Evolutionary conservation across 306 rosid species (phyloP), one percentile per base, ranked within the genome.

Genomic region (Casuarina equisetifolia): DNA sequence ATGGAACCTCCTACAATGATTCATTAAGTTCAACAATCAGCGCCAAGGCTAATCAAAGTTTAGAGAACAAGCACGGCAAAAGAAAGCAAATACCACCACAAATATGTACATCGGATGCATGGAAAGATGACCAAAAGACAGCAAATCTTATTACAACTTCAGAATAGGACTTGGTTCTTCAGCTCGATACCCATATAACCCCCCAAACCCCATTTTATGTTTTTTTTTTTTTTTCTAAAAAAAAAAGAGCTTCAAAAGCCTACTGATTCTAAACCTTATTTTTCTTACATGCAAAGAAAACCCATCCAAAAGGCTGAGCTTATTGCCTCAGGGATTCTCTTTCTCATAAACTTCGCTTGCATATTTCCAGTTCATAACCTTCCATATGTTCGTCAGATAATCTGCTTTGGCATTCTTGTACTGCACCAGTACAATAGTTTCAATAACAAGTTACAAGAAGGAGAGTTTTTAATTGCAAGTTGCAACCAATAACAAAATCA

Each of bases 361-460:
- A 64, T 88, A 81, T 81, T 84, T 83, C 91, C 88, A 88, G 10
- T 88, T 81, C 72, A 88, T 84, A 45, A 88, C 89, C 73, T 88
- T 88, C 91, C 89, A 88, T 55, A 88, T 88, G 86, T 88, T 86
- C 84, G 81, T 88, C 72, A 88, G 85, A 73, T 88, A 88, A 55
- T 88, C 88, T 43, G 89, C 82, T 57, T 87, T 83, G 8, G 82
- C 90, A 69, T 88, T 86, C 72, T 86, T 85, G 85, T 88, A 88
- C 91, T 88, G 88, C 85, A 84, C 45, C 45, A 32, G 39, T 35
- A n/a, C 36, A 72, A 50, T 5, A 36, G 45, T 50, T 72, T 20
- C 5, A 36, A 6, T 53, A 13, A 48, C 36, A 52, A 52, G 57
- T 16, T 10, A 52, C 57, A 52, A 52, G 5, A 15, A 15, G 57